Base-by-base conservation (phyloP, 2,329 filamentous ascomycete species). In the Pseudocercospora musae region DNA sequence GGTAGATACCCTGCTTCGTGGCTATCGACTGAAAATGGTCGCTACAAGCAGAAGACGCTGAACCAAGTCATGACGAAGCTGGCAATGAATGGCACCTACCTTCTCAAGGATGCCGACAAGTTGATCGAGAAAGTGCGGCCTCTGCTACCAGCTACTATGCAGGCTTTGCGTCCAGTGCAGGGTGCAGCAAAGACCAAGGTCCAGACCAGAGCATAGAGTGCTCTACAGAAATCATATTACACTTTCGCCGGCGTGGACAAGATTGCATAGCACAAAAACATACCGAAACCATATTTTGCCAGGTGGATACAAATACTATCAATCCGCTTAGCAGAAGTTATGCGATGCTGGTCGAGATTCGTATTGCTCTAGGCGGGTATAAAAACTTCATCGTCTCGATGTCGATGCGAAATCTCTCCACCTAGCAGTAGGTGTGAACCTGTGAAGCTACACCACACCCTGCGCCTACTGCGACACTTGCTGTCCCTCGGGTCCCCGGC, bases 101-200 rank as follows among this genome's bases (percentile, higher is more conserved):
- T 70, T 23, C 33, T 42, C 25, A 60, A 59, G 10, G 71, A 76
- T 72, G 69, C 68, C 1, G 68, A 69, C 7, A 71, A 60, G 49
- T 74, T 77, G 54, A 57, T 75, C 18, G 69, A 68, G 44, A 73
- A 76, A 66, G 74, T 68, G 62, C 62, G 69, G 62, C 60, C 59
- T 50, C 40, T 68, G 21, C 65, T 69, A 25, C 63, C 65, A 5
- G 48, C 57, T 13, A 56, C 53, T 27, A 33, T 54, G 44, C 29
- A 58, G 7, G 40, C 59, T 20, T 25, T 44, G 52, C 11, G 52
- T n/a, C n/a, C 44, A 48, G 29, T 33, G 21, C 42, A 52, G n/a
- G 33, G 57, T 27, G 20, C 21, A 42, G 25, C 54, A 20, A 55
- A 56, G 25, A 42, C 44, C 15, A 57, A 46, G 44, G 56, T 50